Conservation (phyloP, 2,329 filamentous ascomycete genomes). For the Cladosporium oxysporum region DNA sequence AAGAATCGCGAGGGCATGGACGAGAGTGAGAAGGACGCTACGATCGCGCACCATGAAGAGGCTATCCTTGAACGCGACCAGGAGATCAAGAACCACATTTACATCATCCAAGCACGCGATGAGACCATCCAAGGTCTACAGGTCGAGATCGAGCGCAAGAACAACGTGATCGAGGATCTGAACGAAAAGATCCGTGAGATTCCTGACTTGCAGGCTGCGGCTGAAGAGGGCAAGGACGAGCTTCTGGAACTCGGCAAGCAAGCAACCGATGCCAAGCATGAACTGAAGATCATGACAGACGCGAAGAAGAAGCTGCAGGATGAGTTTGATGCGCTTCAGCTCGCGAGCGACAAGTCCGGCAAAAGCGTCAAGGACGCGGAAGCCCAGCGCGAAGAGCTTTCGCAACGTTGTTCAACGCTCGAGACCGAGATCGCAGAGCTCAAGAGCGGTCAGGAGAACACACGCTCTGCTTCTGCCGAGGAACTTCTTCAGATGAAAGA, state of each 20-base stretch:
- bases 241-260: constrained; percentile 32
- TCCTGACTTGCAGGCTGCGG: constrained; percentile 28
- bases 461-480: constrained; percentile 50
- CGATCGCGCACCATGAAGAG: constrained; percentile 19
- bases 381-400: constrained; percentile 28
- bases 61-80: constrained; percentile 27
- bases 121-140: constrained; percentile 70
- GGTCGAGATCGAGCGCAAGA: constrained; percentile 30
- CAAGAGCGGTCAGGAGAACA: constrained; percentile 34
- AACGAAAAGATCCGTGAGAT: constrained; percentile 27
- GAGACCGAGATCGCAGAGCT: constrained; percentile 64
- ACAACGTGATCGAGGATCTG: constrained; percentile 23
- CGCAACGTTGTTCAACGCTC: constrained; percentile 42
- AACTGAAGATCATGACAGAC: constrained; percentile 30
- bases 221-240: constrained; percentile 29
- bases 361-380: constrained; percentile 34
- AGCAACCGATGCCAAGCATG: constrained; percentile 35
- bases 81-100: constrained; percentile 29
- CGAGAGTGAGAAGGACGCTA: constrained; percentile 21
- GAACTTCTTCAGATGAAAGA: constrained; percentile 53
- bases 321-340: constrained; percentile 30
- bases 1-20: constrained; percentile 23
- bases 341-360: constrained; percentile 24
- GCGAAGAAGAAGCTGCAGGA: constrained; percentile 32
- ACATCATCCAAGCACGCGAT: constrained; percentile 59